Evolutionary conservation across 106 monocot genomes (phyloP).

Genomic region (Amphibolis antarctica): DNA sequence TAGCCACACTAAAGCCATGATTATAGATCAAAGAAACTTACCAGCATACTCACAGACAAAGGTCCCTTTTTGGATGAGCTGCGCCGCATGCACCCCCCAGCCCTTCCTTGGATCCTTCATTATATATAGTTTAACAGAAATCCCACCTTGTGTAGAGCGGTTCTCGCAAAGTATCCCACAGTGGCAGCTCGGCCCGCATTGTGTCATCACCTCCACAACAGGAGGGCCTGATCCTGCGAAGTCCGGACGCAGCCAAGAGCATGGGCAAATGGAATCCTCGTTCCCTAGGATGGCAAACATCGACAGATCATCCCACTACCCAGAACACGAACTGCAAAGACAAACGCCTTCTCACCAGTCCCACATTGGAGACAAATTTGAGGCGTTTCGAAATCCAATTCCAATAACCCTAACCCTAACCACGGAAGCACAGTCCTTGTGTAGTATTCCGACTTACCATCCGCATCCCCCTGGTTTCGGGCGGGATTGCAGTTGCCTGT

Average conservation of each 20-base stretch:
- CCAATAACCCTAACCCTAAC: too few species aligned
- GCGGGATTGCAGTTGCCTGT: not conserved
- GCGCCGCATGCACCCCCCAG: conserved; percentile 1
- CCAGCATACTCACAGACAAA: conserved; percentile 8
- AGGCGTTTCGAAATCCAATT: too few species aligned
- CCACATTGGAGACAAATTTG: too few species aligned
- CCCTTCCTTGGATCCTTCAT: not conserved
- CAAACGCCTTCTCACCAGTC: too few species aligned
- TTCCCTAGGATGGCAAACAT: too few species aligned
- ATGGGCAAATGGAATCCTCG: not conserved
- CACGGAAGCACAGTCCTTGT: too few species aligned
- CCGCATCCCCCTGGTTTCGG: not conserved
- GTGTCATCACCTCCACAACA: conserved; percentile 1
- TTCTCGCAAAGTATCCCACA: not conserved
- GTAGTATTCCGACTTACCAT: not conserved
- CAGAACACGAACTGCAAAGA: too few species aligned
- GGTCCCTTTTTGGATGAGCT: conserved; percentile 1
- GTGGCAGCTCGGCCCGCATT: conserved; percentile 2
- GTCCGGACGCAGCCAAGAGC: not conserved
- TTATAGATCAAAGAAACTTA: not conserved
- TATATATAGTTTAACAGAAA: not conserved
- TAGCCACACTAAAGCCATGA: too few species aligned
- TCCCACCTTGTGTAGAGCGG: not conserved
- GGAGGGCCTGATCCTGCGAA: not conserved
- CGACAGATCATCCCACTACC: too few species aligned